phyloP scores from a whole-genome alignment of 2,329 filamentous ascomycete species.

The Chaetothyriales sp. region DNA sequence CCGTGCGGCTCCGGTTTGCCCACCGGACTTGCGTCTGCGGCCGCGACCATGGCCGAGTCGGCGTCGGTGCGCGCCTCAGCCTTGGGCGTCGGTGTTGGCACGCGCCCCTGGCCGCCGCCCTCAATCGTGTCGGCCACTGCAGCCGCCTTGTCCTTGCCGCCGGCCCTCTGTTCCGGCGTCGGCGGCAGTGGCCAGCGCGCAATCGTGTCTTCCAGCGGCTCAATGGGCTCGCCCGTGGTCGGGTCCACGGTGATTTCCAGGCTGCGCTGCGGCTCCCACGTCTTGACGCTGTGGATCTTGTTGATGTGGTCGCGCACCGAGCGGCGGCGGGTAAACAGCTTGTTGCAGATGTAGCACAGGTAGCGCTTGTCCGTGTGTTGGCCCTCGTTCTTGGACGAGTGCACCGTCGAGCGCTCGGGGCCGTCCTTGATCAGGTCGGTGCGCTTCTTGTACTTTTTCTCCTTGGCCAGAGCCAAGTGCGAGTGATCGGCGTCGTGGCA shows the following conservation, averaged over 20 bases:
- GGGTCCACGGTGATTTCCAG: constrained; percentile 18
- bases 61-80: background rate
- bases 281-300: constrained; percentile 18
- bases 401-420: constrained; percentile 9
- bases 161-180: constrained; percentile 9
- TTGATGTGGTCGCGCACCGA: constrained; percentile 18
- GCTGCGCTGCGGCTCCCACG: constrained; percentile 16
- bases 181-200: constrained; percentile 13
- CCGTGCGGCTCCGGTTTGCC: constrained; percentile 12
- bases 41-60: background rate
- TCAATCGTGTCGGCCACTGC: constrained; percentile 6
- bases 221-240: constrained; percentile 13
- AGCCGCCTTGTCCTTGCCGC: constrained; percentile 6
- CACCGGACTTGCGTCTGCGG: background rate
- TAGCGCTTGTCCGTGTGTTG: constrained; percentile 19
- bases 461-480: constrained; percentile 1
- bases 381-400: constrained; percentile 19
- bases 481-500: background rate
- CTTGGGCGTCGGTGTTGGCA: background rate
- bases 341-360: constrained; percentile 18
- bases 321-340: constrained; percentile 17
- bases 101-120: background rate
- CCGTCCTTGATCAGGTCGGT: background rate
- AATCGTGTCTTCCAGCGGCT: constrained; percentile 16
- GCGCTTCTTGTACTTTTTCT: constrained; percentile 11